phyloP scores from a whole-genome alignment of 805 yeast species.

The Hemisphaericaspora nanyangensis region DNA sequence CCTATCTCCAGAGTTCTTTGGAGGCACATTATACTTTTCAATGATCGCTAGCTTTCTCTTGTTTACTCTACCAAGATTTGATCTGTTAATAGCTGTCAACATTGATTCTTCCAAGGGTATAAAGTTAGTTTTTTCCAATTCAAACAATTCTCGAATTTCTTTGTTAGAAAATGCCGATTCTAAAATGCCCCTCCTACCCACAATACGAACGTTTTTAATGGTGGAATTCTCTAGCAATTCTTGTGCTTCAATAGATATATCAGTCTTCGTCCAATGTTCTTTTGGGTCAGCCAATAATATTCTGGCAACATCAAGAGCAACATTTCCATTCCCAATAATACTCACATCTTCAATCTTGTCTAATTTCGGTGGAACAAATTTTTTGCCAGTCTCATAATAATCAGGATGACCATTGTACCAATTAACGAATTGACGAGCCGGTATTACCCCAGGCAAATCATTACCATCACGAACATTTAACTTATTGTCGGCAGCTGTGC shows the following conservation, averaged over 20 bases:
- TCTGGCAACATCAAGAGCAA: slow-evolving; percentile 87
- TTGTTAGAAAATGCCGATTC: slow-evolving; percentile 91
- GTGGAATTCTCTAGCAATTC: slow-evolving; percentile 46
- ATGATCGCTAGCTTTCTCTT: slow-evolving; percentile 66
- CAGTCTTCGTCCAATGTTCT: slow-evolving; percentile 63
- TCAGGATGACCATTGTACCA: slow-evolving; percentile 96
- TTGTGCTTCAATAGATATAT: slow-evolving; percentile 63
- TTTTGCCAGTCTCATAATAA: slow-evolving; percentile 28
- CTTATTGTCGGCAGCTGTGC: slow-evolving; percentile 53
- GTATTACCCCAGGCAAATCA: slow-evolving; percentile 59
- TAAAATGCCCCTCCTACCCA: slow-evolving; percentile 81
- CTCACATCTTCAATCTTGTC: slow-evolving; percentile 59
- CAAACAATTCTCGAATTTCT: slow-evolving; percentile 82
- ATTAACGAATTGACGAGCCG: slow-evolving; percentile 84
- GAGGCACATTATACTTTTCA: slow-evolving; percentile 38
- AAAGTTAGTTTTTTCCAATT: slow-evolving; percentile 43
- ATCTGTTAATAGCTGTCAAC: slow-evolving; percentile 22
- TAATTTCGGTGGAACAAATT: slow-evolving; percentile 50
- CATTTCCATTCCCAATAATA: slow-evolving; percentile 96
- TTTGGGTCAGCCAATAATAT: slow-evolving; percentile 58
- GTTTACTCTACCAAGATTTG: slow-evolving; percentile 45
- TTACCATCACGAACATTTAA: slow-evolving; percentile 61
- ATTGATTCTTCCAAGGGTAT: slow-evolving; percentile 31
- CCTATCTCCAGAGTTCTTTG: slow-evolving; percentile 2
- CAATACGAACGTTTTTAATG: slow-evolving; percentile 64